Evolutionary conservation across 805 yeast genomes (phyloP).

Genomic region (Scheffersomyces stipitis): DNA sequence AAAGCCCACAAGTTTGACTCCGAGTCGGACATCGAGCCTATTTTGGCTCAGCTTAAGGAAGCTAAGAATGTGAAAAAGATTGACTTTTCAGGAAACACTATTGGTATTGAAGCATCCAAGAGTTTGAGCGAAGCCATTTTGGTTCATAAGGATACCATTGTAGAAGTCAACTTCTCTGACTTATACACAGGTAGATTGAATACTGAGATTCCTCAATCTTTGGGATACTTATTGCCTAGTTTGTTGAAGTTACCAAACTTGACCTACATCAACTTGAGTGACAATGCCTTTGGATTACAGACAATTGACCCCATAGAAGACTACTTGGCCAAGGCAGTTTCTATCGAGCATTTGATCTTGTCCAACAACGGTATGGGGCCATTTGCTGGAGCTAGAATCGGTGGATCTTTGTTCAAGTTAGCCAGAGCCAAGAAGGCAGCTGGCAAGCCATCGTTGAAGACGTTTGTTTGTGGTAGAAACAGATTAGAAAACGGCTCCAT

Average conservation of each 20-base stretch:
- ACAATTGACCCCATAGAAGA: conserved; percentile 87
- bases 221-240: conserved; percentile 70
- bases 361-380: conserved; percentile 99
- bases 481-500: conserved; percentile 95
- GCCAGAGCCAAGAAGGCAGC: conserved; percentile 60
- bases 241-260: conserved; percentile 68
- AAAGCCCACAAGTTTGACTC: conserved; percentile 76
- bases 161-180: conserved; percentile 83
- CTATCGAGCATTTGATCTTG: conserved; percentile 81
- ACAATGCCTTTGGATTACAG: conserved; percentile 95
- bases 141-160: conserved; percentile 46
- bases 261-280: conserved; percentile 78
- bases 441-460: conserved; percentile 57
- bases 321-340: conserved; percentile 70
- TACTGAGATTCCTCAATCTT: conserved; percentile 88
- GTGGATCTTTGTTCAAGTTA: conserved; percentile 74
- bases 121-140: conserved; percentile 59
- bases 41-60: conserved; percentile 53
- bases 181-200: conserved; percentile 92
- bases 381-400: conserved; percentile 92
- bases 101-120: conserved; percentile 86
- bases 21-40: conserved; percentile 69
- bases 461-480: conserved; percentile 95
- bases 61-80: conserved; percentile 48
- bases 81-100: conserved; percentile 90